Percentiles rank a stretch among this genome's conserved stretches.
Conservation (phyloP, 2,329 filamentous ascomycete species). For the Nemania diffusa region DNA sequence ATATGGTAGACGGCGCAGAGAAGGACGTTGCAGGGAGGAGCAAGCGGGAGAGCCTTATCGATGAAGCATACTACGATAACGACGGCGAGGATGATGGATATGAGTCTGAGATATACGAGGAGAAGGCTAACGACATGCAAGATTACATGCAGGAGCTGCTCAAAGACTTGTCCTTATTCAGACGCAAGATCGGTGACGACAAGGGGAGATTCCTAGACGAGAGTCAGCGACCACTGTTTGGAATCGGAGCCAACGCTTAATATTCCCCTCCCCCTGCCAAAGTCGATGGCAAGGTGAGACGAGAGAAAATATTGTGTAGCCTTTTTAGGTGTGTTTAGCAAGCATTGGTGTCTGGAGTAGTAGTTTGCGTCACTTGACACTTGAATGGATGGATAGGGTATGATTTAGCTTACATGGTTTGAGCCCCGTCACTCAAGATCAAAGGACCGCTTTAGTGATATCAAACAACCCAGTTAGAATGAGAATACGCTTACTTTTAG, state of each 20-base stretch:
- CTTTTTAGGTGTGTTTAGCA: slow-evolving; percentile 28
- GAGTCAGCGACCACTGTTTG: slow-evolving; percentile 62
- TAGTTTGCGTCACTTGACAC: slow-evolving; percentile 23
- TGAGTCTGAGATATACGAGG: slow-evolving; percentile 57
- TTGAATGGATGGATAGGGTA: slow-evolving; percentile 24
- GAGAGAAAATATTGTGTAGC: slow-evolving; percentile 3
- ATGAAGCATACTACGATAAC: slow-evolving; percentile 70
- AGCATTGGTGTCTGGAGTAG: slow-evolving; percentile 40
- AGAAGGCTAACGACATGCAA: slow-evolving; percentile 74
- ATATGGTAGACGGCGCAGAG: slow-evolving; percentile 45
- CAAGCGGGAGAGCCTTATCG: slow-evolving; percentile 50
- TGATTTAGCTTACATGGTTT: slow-evolving; percentile 29
- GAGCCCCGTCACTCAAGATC: slow-evolving; percentile 13
- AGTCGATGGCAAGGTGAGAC: background rate
- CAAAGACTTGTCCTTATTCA: slow-evolving; percentile 81
- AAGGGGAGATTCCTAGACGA: slow-evolving; percentile 76
- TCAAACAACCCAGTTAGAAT: slow-evolving; percentile 19
- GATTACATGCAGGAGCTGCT: slow-evolving; percentile 87
- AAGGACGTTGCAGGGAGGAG: slow-evolving; percentile 52
- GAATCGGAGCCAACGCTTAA: slow-evolving; percentile 55
- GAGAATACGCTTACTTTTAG: slow-evolving; percentile 25
- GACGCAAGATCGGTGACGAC: slow-evolving; percentile 87
- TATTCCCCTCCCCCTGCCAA: background rate
- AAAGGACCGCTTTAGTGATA: background rate
- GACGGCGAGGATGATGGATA: slow-evolving; percentile 60